These are phyloP conservation scores for Calonectria pauciramosa DNA, from an alignment of 2,329 filamentous ascomycete genomes.

Conservation along the genomic window DNA sequence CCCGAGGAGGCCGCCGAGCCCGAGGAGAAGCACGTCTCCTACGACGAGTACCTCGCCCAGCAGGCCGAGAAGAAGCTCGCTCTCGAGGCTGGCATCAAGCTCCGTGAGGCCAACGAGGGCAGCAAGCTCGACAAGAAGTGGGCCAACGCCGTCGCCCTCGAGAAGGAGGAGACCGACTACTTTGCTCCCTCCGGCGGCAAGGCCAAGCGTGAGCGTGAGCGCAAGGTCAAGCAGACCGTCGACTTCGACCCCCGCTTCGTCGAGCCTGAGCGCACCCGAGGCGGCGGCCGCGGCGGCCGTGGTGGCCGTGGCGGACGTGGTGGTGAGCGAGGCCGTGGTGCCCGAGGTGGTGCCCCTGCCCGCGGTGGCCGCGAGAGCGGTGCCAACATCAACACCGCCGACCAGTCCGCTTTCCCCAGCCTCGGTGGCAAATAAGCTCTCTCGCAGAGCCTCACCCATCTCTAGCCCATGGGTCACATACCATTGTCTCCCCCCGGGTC, in stretches of 20 bases:
- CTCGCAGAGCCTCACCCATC: conserved; percentile 37
- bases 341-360: conserved; percentile 35
- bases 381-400: conserved; percentile 67
- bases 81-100: conserved; percentile 73
- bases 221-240: conserved; percentile 90
- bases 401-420: conserved; percentile 73
- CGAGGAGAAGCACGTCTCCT: conserved; percentile 92
- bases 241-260: conserved; percentile 90
- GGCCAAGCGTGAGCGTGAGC: conserved; percentile 86
- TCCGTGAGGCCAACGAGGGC: conserved; percentile 95
- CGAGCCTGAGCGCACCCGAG: conserved; percentile 74
- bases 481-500: conserved; percentile 36
- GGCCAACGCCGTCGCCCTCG: conserved; percentile 82
- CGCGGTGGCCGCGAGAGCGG: conserved; percentile 44
- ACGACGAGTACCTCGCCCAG: conserved; percentile 86
- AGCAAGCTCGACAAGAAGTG: conserved; percentile 92
- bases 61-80: conserved; percentile 80
- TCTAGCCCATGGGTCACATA: conserved; percentile 41
- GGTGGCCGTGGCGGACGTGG: conserved; percentile 64
- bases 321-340: conserved; percentile 44
- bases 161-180: conserved; percentile 82
- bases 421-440: conserved; percentile 66
- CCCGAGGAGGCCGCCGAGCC: conserved; percentile 69
- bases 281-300: conserved; percentile 57
- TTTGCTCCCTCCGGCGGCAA: conserved; percentile 82